phyloP scores from a whole-genome alignment of 768 basidiomycete species.

The Russula griseocarnosa region DNA sequence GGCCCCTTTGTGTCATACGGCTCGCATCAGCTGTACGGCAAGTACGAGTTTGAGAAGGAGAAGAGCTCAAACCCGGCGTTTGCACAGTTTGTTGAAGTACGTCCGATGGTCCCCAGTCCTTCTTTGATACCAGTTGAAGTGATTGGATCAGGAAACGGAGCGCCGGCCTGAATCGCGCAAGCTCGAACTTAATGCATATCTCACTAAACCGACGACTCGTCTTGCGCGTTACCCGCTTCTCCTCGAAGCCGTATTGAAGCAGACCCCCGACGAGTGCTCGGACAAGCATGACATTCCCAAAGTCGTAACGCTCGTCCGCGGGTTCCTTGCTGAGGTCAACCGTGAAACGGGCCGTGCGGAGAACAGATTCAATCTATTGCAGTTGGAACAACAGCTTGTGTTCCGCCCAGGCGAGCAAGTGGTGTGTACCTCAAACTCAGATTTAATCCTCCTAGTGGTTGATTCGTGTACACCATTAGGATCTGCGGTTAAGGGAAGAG shows the following conservation, averaged over 20 bases:
- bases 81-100: conserved; percentile 90
- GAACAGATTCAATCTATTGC: conserved; percentile 91
- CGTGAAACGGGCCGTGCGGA: conserved; percentile 92
- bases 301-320: conserved; percentile 70
- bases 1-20: conserved; percentile 93
- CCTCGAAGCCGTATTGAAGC: conserved; percentile 86
- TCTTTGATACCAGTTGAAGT: conserved; percentile 6
- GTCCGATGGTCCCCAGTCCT: conserved; percentile 31
- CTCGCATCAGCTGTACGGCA: conserved; percentile 94
- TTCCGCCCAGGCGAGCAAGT: conserved; percentile 90
- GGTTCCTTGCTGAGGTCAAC: conserved; percentile 85
- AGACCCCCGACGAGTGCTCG: conserved; percentile 84
- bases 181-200: conserved; percentile 93
- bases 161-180: conserved; percentile 93
- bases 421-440: conserved; percentile 44
- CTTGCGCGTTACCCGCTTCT: conserved; percentile 94
- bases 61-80: conserved; percentile 90
- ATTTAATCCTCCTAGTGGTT: neutral
- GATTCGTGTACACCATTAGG: conserved; percentile 42
- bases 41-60: conserved; percentile 99
- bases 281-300: conserved; percentile 78
- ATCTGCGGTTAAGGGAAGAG: conserved; percentile 82
- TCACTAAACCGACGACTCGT: conserved; percentile 97
- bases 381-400: conserved; percentile 86
- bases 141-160: conserved; percentile 64